Conservation (phyloP, 2,329 filamentous ascomycete species). For the Hypoxylon sp. region DNA sequence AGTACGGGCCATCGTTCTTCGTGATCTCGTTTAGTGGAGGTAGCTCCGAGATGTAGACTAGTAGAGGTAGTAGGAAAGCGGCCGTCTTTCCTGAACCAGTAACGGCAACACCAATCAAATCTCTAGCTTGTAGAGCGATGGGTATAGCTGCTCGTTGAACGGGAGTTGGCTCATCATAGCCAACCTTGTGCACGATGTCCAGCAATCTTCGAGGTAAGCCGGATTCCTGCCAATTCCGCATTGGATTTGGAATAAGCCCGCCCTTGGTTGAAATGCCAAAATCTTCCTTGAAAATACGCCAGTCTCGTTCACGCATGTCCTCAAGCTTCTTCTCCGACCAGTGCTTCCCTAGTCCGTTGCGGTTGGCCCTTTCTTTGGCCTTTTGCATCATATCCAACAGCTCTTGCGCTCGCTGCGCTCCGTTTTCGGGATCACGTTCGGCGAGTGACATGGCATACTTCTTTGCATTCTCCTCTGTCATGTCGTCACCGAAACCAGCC, state of each 20-base stretch:
- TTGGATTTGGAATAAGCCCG: slow-evolving; percentile 90
- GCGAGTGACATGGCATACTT: slow-evolving; percentile 77
- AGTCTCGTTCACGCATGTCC: slow-evolving; percentile 97
- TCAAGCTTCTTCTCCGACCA: slow-evolving; percentile 94
- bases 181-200: slow-evolving; percentile 83
- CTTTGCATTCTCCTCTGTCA: slow-evolving; percentile 65
- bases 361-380: slow-evolving; percentile 76
- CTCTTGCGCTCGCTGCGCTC: slow-evolving; percentile 78
- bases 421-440: slow-evolving; percentile 80
- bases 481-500: slow-evolving; percentile 65
- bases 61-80: slow-evolving; percentile 88
- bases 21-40: slow-evolving; percentile 85
- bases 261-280: slow-evolving; percentile 97
- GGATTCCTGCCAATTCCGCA: slow-evolving; percentile 94
- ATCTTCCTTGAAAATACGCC: slow-evolving; percentile 99
- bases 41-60: slow-evolving; percentile 94
- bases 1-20: slow-evolving; percentile 95
- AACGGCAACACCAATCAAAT: slow-evolving; percentile 97
- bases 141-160: slow-evolving; percentile 96
- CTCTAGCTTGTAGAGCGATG: slow-evolving; percentile 89
- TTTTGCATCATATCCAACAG: slow-evolving; percentile 87
- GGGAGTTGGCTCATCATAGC: slow-evolving; percentile 90
- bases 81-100: slow-evolving; percentile 99
- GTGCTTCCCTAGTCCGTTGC: slow-evolving; percentile 86
- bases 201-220: slow-evolving; percentile 80